Percentiles rank a stretch among this genome's conserved stretches.
phyloP scores from a whole-genome alignment of 495 filamentous ascomycete species.

The Penicillium psychrofluorescens region DNA sequence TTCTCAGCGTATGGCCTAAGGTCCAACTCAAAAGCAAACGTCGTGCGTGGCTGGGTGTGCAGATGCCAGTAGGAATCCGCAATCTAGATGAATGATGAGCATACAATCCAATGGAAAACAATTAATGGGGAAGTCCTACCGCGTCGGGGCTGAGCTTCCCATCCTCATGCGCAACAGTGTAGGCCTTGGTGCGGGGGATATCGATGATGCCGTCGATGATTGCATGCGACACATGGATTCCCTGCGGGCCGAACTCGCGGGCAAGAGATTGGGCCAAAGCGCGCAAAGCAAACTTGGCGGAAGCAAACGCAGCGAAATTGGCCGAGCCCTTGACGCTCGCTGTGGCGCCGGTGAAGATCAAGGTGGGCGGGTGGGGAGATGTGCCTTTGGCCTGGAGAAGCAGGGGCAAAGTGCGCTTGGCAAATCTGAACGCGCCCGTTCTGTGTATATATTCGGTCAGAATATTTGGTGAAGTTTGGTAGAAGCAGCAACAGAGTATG shows the following conservation, averaged over 20 bases:
- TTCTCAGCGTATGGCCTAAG: constrained; percentile 75
- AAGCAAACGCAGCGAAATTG: constrained; percentile 63
- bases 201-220: constrained; percentile 89
- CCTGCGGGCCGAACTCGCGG: constrained; percentile 81
- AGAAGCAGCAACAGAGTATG: not conserved
- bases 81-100: constrained; percentile 51
- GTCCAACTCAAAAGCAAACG: constrained; percentile 82
- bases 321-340: constrained; percentile 71
- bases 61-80: constrained; percentile 85
- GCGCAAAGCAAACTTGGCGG: constrained; percentile 73
- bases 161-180: constrained; percentile 52
- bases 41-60: constrained; percentile 74
- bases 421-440: constrained; percentile 71
- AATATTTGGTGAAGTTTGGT: not conserved
- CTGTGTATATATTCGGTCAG: constrained; percentile 28
- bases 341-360: constrained; percentile 85
- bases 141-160: constrained; percentile 74
- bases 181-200: constrained; percentile 62
- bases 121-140: constrained; percentile 43
- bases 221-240: constrained; percentile 80
- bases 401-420: constrained; percentile 63
- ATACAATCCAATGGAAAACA: not conserved
- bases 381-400: constrained; percentile 52
- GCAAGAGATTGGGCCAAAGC: constrained; percentile 74
- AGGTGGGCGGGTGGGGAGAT: constrained; percentile 55